These are phyloP conservation scores for Pythium aquatile DNA, from an alignment of 352 stramenopile genomes.

Conservation along the genomic window DNA sequence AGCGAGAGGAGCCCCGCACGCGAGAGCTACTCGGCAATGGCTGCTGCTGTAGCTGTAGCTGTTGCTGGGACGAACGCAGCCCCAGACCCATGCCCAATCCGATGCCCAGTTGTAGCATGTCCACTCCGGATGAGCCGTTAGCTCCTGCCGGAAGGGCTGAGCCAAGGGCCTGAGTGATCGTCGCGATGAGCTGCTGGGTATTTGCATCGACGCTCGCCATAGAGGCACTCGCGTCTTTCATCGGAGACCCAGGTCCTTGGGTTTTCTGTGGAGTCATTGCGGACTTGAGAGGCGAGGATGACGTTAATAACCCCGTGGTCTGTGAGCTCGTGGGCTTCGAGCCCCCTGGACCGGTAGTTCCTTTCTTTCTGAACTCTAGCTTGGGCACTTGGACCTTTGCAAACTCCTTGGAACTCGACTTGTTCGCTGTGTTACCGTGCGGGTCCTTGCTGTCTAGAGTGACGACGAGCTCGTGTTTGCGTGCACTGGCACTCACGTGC, in stretches of 20 bases:
- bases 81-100: slow-evolving; percentile 90
- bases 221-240: not conserved
- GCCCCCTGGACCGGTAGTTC: not conserved
- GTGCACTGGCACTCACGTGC: slow-evolving; percentile 50
- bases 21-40: not conserved
- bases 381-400: slow-evolving; percentile 53
- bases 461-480: slow-evolving; percentile 60
- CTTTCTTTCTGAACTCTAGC: slow-evolving; percentile 41
- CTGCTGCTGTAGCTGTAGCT: slow-evolving; percentile 39
- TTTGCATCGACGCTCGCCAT: slow-evolving; percentile 31
- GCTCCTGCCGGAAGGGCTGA: slow-evolving; percentile 36
- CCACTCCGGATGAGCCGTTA: slow-evolving; percentile 30
- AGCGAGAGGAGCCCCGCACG: slow-evolving; percentile 11
- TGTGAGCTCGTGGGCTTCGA: not conserved
- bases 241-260: not conserved
- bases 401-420: slow-evolving; percentile 18
- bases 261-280: slow-evolving; percentile 16
- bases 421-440: not conserved
- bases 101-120: slow-evolving; percentile 82
- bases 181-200: slow-evolving; percentile 72
- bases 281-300: not conserved
- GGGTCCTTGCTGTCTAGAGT: slow-evolving; percentile 23
- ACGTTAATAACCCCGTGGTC: not conserved
- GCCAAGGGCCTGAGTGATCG: slow-evolving; percentile 70
- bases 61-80: slow-evolving; percentile 40